These are phyloP conservation scores for Pythium sp. DNA, from an alignment of 352 stramenopile genomes.

Conservation along the genomic window DNA sequence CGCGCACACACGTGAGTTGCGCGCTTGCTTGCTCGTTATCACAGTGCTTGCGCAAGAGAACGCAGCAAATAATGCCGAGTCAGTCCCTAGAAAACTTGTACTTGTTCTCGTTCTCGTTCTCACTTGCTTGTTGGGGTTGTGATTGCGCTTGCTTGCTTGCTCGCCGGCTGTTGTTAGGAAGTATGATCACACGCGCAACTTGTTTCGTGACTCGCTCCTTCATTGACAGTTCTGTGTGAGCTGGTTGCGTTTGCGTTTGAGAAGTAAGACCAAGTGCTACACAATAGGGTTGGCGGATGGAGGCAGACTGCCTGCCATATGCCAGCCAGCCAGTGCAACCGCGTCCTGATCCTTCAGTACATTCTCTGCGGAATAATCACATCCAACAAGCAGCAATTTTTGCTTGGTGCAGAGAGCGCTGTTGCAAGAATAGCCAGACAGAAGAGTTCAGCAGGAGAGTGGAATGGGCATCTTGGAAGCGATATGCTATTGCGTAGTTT, in stretches of 20 bases:
- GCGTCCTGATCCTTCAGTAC: neutral
- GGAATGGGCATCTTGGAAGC: too few relatives aligned
- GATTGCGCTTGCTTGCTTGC: neutral
- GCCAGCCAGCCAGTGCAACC: neutral
- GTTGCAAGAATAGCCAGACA: constrained; percentile 6
- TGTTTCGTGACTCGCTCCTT: neutral
- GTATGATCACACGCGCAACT: neutral
- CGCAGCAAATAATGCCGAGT: neutral
- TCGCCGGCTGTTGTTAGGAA: neutral
- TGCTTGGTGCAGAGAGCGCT: neutral
- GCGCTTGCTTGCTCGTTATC: neutral
- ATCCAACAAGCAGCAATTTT: neutral
- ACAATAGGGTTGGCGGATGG: neutral
- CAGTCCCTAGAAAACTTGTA: neutral
- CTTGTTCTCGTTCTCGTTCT: neutral
- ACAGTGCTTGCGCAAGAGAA: neutral
- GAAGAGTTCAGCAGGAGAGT: constrained; percentile 1
- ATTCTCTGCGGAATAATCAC: neutral
- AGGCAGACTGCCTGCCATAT: neutral
- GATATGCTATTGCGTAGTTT: constrained; percentile 6
- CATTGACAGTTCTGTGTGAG: neutral
- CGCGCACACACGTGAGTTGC: neutral
- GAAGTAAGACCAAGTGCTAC: neutral
- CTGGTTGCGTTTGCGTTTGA: neutral
- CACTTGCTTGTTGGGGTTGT: neutral